Evolutionary conservation across 208 protist species (phyloP).

Genomic region (Trypanosoma scelopori): DNA sequence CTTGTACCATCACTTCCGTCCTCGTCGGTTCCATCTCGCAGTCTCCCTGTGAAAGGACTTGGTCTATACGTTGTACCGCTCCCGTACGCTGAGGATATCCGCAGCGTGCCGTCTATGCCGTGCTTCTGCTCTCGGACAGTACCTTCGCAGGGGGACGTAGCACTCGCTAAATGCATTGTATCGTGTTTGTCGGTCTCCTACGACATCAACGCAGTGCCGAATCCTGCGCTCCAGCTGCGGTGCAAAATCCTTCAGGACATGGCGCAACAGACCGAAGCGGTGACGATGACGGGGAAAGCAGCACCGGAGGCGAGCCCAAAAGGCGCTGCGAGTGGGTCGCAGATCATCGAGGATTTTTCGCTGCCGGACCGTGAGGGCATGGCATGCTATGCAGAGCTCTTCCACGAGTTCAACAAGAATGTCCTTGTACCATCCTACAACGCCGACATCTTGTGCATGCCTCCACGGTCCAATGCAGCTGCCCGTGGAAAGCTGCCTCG

Average conservation of each 20-base stretch:
- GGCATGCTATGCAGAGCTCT: constrained; percentile 33
- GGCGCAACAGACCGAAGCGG: constrained; percentile 19
- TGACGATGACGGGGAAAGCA: background rate
- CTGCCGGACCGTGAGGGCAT: constrained; percentile 57
- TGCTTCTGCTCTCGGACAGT: constrained; percentile 12
- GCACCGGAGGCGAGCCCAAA: background rate
- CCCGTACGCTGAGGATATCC: constrained; percentile 83
- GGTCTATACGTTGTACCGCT: constrained; percentile 84
- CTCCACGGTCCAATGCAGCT: background rate
- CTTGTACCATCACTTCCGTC: constrained; percentile 49
- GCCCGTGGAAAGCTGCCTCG: background rate
- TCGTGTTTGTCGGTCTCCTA: constrained; percentile 54
- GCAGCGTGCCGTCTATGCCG: constrained; percentile 34
- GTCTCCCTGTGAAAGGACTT: constrained; percentile 48
- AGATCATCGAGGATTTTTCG: constrained; percentile 34
- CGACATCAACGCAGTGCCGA: constrained; percentile 54
- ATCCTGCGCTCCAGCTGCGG: constrained; percentile 73
- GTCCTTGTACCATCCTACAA: constrained; percentile 54
- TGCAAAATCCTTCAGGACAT: constrained; percentile 52
- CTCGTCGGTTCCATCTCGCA: constrained; percentile 1
- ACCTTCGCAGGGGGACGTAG: constrained; percentile 10
- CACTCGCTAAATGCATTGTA: constrained; percentile 56
- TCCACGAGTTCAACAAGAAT: constrained; percentile 48
- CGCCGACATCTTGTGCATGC: constrained; percentile 39
- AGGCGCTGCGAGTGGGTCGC: constrained; percentile 8